Conservation (phyloP, 352 stramenopile genomes). For the Phytophthora syringae region DNA sequence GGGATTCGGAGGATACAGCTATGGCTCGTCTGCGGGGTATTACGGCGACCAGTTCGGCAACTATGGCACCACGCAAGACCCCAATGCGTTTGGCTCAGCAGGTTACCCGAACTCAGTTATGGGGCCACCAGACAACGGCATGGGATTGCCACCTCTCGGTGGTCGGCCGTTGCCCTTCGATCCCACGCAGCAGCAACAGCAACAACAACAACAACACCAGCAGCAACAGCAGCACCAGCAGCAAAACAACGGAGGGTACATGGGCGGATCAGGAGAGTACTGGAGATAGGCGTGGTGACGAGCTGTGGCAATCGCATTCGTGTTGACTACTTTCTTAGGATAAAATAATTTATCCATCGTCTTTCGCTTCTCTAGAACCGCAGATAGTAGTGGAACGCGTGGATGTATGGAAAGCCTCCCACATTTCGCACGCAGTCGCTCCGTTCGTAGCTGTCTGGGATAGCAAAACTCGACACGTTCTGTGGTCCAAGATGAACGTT, state of each 20-base stretch:
- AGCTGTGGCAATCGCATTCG: slow-evolving; percentile 10
- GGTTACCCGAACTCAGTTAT: slow-evolving; percentile 34
- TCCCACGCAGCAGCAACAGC: slow-evolving; percentile 28
- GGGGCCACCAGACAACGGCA: slow-evolving; percentile 34
- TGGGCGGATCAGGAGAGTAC: slow-evolving; percentile 58
- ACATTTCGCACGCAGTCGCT: slow-evolving; percentile 65
- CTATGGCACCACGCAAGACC: slow-evolving; percentile 37
- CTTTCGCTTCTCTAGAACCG: slow-evolving; percentile 46
- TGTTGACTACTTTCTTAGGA: slow-evolving; percentile 20
- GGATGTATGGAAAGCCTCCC: slow-evolving; percentile 78
- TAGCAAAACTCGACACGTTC: slow-evolving; percentile 48
- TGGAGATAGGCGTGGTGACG: slow-evolving; percentile 48
- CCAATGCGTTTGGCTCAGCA: slow-evolving; percentile 40
- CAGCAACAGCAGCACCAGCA: slow-evolving; percentile 36
- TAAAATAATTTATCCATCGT: slow-evolving; percentile 1
- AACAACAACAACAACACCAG: slow-evolving; percentile 33
- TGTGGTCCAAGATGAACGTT: slow-evolving; percentile 63
- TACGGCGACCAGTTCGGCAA: slow-evolving; percentile 48
- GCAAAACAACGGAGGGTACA: slow-evolving; percentile 50
- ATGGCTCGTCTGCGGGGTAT: slow-evolving; percentile 32
- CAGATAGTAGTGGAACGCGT: slow-evolving; percentile 79
- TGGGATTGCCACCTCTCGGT: slow-evolving; percentile 39
- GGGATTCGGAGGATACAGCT: slow-evolving; percentile 42
- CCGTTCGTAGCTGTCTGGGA: slow-evolving; percentile 66
- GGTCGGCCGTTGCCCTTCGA: slow-evolving; percentile 41